These are phyloP conservation scores for Flaveria brownii DNA, from an alignment of 129 eudicot species.

Conservation along the genomic window DNA sequence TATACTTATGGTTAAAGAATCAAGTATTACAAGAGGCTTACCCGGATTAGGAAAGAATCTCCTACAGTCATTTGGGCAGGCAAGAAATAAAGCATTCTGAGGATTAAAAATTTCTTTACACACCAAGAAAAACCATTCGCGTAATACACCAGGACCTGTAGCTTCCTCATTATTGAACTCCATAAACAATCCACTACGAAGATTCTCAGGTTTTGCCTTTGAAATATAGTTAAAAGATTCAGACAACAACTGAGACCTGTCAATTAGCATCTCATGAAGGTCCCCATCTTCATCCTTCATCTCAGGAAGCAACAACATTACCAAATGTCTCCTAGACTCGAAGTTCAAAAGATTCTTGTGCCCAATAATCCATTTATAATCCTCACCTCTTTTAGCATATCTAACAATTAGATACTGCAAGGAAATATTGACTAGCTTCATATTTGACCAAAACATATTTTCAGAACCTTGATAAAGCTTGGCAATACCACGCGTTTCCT, in stretches of 20 bases:
- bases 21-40: conserved; percentile 24
- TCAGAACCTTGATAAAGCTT: conserved; percentile 50
- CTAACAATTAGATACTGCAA: conserved; percentile 48
- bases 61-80: conserved; percentile 89
- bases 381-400: conserved; percentile 59
- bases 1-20: background rate
- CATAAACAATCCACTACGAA: conserved; percentile 70
- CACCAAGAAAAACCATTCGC: conserved; percentile 94
- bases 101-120: conserved; percentile 85
- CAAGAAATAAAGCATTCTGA: conserved; percentile 73
- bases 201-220: conserved; percentile 44
- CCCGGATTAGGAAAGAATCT: conserved; percentile 95
- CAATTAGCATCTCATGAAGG: conserved; percentile 89
- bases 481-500: conserved; percentile 49
- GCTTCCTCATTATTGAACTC: conserved; percentile 93
- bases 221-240: conserved; percentile 78
- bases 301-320: conserved; percentile 79
- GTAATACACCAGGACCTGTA: conserved; percentile 90
- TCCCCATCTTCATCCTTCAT: conserved; percentile 65
- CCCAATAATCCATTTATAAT: conserved; percentile 61
- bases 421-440: conserved; percentile 53
- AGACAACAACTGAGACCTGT: conserved; percentile 68
- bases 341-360: conserved; percentile 64
- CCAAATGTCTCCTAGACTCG: conserved; percentile 78
- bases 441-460: conserved; percentile 46